Conservation (phyloP, 1,284 basidiomycete genomes). For the Entoloma clypeatum region DNA sequence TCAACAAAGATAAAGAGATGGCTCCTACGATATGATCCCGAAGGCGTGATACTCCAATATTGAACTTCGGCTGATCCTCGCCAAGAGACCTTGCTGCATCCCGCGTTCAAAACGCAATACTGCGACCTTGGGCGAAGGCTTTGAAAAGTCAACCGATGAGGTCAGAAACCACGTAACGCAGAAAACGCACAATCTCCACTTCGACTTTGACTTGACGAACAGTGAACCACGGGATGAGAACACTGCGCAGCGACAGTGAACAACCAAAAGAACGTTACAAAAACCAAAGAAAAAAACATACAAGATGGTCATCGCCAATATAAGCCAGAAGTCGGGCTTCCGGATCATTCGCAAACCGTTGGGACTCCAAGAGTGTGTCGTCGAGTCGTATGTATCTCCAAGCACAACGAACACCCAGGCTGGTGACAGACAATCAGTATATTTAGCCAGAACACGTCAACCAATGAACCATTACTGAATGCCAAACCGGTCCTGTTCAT, state of each 20-base stretch:
- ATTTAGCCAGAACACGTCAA: background rate
- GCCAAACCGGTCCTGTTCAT: constrained; percentile 49
- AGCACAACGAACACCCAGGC: constrained; percentile 68
- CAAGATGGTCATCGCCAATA: constrained; percentile 69
- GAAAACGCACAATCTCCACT: constrained; percentile 60
- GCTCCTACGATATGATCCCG: constrained; percentile 61
- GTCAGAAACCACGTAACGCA: background rate
- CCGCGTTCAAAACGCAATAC: constrained; percentile 64
- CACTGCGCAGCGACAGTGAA: constrained; percentile 34
- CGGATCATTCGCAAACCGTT: constrained; percentile 51
- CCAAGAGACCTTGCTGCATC: constrained; percentile 68
- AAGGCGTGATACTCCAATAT: constrained; percentile 70
- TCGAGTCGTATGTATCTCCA: constrained; percentile 58
- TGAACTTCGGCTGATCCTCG: constrained; percentile 61
- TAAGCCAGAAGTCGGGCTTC: constrained; percentile 79
- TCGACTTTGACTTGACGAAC: constrained; percentile 70
- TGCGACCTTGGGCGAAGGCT: constrained; percentile 68
- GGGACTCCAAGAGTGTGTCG: constrained; percentile 56
- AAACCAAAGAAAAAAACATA: constrained; percentile 39
- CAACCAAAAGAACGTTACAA: constrained; percentile 13
- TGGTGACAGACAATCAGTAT: constrained; percentile 17
- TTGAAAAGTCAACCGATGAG: constrained; percentile 10
- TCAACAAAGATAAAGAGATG: constrained; percentile 7
- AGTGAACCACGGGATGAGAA: constrained; percentile 72
- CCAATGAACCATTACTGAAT: constrained; percentile 39